Base-by-base conservation (phyloP, 176 grass and related monocot species). In the Panicum miliaceum region DNA sequence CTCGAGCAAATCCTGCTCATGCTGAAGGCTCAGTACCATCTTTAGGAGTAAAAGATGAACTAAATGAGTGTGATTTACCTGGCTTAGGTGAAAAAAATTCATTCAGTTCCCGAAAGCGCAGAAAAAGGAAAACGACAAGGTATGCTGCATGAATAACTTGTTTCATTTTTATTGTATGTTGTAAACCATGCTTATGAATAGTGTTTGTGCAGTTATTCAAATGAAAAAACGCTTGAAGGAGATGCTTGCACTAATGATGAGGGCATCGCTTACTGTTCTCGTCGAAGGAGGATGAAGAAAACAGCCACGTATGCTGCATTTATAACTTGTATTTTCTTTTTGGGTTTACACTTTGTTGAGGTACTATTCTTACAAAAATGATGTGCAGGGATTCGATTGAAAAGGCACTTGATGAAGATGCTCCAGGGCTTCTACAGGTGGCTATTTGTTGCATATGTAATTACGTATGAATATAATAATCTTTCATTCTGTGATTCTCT, bases 371-470 rank as follows among this genome's bases (percentile, higher is more conserved):
- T 65, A 88, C 46, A 34, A 11, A 65, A 71, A 14, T 76, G 26
- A 25, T 68, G 9, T 90, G 73, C 92, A 98, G 95, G 92, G 85
- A 95, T 95, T 95, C 95, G 40, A 86, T 88, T 62, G 92, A 93
- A 87, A 81, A 75, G 22, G 95, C 95, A 77, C 89, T 98, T 13
- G 92, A 98, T 27, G 95, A 95, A 93, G 95, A 98, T 95, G 95
- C 92, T 82, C 95, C 95, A 32, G 92, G 95, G 71, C 95, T 98
- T 93, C 56, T 98, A 15, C 83, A 98, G 89, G 95, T 98, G 76
- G 32, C 71, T 46, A 37, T 64, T 86, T 65, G 56, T 32, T 57
- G 38, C 57, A 71, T 57, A 75, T 60, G 22, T 77, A 60, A 82
- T 68, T 87, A 18, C 75, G 12, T 74, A 79, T 78, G 26, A 84